These are phyloP conservation scores for Pelargonium hybrid DNA, from an alignment of 441 rosid genomes.

Conservation along the genomic window DNA sequence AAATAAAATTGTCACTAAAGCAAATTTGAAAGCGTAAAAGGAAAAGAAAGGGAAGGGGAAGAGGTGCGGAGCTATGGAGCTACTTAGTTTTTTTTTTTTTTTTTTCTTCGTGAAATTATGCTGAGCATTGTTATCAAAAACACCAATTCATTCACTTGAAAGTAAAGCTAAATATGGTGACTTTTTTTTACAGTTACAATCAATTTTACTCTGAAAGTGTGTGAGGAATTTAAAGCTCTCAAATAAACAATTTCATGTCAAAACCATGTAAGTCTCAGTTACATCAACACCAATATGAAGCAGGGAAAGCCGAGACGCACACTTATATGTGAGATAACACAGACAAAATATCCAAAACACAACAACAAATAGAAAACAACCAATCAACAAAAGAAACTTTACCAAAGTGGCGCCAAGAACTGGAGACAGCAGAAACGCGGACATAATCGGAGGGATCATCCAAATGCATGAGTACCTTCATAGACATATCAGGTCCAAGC, in stretches of 20 bases:
- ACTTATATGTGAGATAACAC: background rate
- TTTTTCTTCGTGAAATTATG: too few species aligned
- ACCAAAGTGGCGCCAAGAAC: slow-evolving; percentile 38
- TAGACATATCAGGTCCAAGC: slow-evolving; percentile 33
- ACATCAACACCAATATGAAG: too few species aligned
- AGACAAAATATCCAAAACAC: background rate
- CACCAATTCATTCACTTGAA: too few species aligned
- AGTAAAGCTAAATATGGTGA: too few species aligned
- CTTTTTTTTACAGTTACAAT: too few species aligned
- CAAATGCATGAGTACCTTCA: slow-evolving; percentile 28
- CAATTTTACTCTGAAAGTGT: too few species aligned
- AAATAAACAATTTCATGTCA: background rate
- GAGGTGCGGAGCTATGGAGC: too few species aligned
- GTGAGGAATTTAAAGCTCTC: too few species aligned
- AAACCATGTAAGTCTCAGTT: background rate
- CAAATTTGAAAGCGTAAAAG: background rate
- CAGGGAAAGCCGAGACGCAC: background rate
- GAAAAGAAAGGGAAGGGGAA: background rate
- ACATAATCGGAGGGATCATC: slow-evolving; percentile 44
- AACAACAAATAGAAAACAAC: background rate
- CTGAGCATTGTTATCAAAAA: too few species aligned
- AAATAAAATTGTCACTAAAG: too few species aligned
- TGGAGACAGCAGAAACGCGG: slow-evolving; percentile 33
- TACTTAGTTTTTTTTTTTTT: too few species aligned
- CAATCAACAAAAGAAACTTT: background rate